Percentiles rank a stretch among this genome's conserved stretches.
Evolutionary conservation across 192 early-diverging fungal genomes (phyloP).

Genomic region (Coemansia sp.): DNA sequence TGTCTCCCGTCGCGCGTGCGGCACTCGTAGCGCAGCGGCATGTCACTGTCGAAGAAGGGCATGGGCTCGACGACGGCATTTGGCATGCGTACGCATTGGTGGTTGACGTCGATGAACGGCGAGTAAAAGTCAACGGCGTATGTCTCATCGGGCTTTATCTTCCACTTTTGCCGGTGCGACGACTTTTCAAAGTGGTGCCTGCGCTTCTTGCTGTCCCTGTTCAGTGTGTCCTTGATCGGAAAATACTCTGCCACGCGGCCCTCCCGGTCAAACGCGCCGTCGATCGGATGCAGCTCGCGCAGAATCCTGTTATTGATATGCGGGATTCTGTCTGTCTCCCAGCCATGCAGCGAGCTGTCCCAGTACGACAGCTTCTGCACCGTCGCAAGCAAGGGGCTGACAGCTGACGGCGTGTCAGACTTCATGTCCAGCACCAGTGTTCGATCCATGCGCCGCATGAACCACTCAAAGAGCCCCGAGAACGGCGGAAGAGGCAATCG

Average conservation of each 20-base stretch:
- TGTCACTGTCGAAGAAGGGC: slow-evolving; percentile 52
- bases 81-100: slow-evolving; percentile 57
- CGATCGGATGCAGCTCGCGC: slow-evolving; percentile 49
- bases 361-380: slow-evolving; percentile 56
- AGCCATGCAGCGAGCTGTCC: slow-evolving; percentile 45
- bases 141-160: slow-evolving; percentile 38
- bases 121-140: slow-evolving; percentile 56
- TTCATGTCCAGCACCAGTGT: slow-evolving; percentile 53
- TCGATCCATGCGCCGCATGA: slow-evolving; percentile 57
- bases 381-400: slow-evolving; percentile 49
- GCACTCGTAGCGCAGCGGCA: slow-evolving; percentile 54
- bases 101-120: slow-evolving; percentile 55
- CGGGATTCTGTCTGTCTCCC: slow-evolving; percentile 27
- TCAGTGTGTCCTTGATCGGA: slow-evolving; percentile 45
- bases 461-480: slow-evolving; percentile 55
- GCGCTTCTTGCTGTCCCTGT: slow-evolving; percentile 55
- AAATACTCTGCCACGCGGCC: slow-evolving; percentile 54
- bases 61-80: slow-evolving; percentile 54
- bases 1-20: slow-evolving; percentile 40
- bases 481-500: slow-evolving; percentile 52
- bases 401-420: slow-evolving; percentile 51
- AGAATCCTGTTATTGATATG: slow-evolving; percentile 54
- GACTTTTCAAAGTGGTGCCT: slow-evolving; percentile 51
- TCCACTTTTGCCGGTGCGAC: slow-evolving; percentile 47
- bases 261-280: slow-evolving; percentile 44